These are phyloP conservation scores for Suhomyces canberraensis DNA, from an alignment of 805 yeast genomes.

Conservation along the genomic window DNA sequence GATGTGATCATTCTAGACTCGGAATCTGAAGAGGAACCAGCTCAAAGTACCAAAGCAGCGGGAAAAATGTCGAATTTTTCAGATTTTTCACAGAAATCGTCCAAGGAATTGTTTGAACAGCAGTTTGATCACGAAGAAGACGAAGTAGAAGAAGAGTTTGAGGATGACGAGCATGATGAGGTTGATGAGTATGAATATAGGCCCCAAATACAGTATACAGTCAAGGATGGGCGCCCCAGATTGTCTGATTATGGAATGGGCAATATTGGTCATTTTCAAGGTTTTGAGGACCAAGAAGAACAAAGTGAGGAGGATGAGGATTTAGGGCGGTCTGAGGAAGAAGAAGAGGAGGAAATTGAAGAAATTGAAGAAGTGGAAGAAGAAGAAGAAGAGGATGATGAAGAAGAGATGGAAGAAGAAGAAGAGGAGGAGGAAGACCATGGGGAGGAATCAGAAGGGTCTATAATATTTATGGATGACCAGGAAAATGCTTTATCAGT, in stretches of 20 bases:
- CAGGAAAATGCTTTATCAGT: too few species aligned
- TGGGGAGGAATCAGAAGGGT: neutral
- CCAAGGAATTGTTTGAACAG: neutral
- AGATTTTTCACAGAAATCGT: too few species aligned
- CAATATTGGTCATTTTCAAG: too few species aligned
- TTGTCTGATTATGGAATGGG: neutral
- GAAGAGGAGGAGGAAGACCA: constrained; percentile 1
- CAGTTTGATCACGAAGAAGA: neutral
- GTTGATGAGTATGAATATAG: neutral
- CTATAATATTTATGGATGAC: too few species aligned
- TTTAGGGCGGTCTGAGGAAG: too few species aligned
- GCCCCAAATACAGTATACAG: too few species aligned
- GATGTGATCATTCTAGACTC: too few species aligned
- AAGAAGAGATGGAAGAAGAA: constrained; percentile 1
- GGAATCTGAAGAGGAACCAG: neutral
- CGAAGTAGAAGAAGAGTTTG: constrained; percentile 2
- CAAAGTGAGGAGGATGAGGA: too few species aligned
- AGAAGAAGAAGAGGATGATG: neutral
- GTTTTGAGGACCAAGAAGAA: too few species aligned
- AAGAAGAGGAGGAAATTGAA: too few species aligned
- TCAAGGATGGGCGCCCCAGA: neutral
- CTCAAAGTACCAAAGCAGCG: neutral
- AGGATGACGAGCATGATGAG: neutral
- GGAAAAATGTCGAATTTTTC: too few species aligned
- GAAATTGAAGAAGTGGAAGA: neutral